Evolutionary conservation across 768 basidiomycete species (phyloP).

Genomic region (Lentinula lateritia): DNA sequence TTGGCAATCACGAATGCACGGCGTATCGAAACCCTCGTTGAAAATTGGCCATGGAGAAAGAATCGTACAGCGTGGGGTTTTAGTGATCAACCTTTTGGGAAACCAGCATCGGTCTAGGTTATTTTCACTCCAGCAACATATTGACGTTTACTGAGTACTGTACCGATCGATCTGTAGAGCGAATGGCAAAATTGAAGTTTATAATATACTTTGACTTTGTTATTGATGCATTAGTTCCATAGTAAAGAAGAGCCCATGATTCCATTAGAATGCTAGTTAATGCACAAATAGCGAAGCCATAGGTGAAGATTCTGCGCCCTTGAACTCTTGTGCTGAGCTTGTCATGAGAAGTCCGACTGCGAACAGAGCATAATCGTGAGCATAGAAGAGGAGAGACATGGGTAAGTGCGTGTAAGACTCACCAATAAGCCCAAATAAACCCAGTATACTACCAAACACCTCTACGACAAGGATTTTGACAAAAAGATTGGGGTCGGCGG

Average conservation of each 20-base stretch:
- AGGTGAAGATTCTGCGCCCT: conserved; percentile 27
- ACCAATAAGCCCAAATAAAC: conserved; percentile 92
- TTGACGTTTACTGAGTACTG: too few species aligned
- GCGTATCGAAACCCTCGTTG: too few species aligned
- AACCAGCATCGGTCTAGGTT: too few species aligned
- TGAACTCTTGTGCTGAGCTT: conserved; percentile 57
- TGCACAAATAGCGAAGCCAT: conserved; percentile 27
- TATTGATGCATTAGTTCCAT: too few species aligned
- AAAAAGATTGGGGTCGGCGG: conserved; percentile 90
- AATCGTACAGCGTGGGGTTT: too few species aligned
- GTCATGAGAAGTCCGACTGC: conserved; percentile 82
- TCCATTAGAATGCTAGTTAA: background rate
- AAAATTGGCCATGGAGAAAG: too few species aligned
- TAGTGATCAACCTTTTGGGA: too few species aligned
- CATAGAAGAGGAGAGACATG: background rate
- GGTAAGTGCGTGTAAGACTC: conserved; percentile 22
- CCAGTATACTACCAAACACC: conserved; percentile 88
- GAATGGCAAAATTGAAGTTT: background rate
- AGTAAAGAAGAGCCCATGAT: background rate
- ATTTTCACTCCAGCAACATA: too few species aligned
- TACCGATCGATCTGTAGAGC: too few species aligned
- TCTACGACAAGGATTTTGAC: conserved; percentile 97
- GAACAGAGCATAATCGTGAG: conserved; percentile 3
- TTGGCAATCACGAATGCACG: too few species aligned
- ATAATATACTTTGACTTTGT: too few species aligned